Evolutionary conservation across 768 basidiomycete genomes (phyloP).

Genomic region (Kwoniella heveanensis): DNA sequence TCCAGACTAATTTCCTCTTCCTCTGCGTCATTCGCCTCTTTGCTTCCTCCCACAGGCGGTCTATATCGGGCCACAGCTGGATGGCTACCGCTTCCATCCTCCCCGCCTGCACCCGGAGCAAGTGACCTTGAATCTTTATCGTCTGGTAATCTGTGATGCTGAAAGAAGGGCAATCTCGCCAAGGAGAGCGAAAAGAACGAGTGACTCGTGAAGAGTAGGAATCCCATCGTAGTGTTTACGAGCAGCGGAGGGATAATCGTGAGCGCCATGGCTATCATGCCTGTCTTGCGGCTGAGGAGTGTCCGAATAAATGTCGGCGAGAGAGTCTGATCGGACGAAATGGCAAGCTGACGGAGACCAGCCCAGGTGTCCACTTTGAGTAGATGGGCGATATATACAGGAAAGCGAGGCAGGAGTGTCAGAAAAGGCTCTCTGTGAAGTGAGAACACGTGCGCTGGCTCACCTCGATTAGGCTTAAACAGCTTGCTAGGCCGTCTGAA

Average conservation of each 20-base stretch:
- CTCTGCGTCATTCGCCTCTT: conserved; percentile 12
- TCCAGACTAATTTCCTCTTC: conserved; percentile 32
- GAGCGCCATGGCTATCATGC: conserved; percentile 35
- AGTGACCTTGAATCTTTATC: background rate
- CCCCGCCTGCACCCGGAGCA: background rate
- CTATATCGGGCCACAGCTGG: conserved; percentile 5
- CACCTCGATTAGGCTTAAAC: conserved; percentile 50
- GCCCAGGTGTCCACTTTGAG: conserved; percentile 50
- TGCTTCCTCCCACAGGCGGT: background rate
- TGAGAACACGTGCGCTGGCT: too few relatives aligned
- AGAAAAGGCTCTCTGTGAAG: too few relatives aligned
- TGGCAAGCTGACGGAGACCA: conserved; percentile 47
- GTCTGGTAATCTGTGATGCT: conserved; percentile 9
- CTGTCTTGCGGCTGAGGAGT: conserved; percentile 43
- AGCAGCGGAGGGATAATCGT: conserved; percentile 50
- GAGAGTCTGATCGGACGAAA: conserved; percentile 48
- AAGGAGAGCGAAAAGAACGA: conserved; percentile 46
- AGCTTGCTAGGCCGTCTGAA: conserved; percentile 53
- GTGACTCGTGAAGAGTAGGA: conserved; percentile 53
- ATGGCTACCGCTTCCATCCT: background rate
- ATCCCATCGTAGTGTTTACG: conserved; percentile 51
- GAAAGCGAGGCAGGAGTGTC: too few relatives aligned
- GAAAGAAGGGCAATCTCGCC: conserved; percentile 40
- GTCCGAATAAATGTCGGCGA: conserved; percentile 46
- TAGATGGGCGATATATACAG: background rate